Evolutionary conservation across 352 stramenopile species (phyloP), one percentile per base, ranked within the genome.

Genomic region (Pythium sp.): DNA sequence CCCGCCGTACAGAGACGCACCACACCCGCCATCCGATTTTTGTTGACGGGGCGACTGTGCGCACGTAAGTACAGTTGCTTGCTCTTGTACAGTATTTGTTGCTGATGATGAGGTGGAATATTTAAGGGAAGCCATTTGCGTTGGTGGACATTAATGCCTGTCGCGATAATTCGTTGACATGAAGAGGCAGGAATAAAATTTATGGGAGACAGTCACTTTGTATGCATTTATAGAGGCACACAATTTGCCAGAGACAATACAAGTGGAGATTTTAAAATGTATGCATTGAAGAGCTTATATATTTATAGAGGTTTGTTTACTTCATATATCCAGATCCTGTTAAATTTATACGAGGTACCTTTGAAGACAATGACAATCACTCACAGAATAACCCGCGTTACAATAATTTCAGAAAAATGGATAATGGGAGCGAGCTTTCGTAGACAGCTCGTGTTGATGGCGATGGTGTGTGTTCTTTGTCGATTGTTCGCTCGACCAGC

Each of bases 391-490:
- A 51, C 43, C 18, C 43, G 18, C 15, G 15, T 15, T n/a, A n/a
- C 41, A 22, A 22, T 7, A 51, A 51, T 58, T 58, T 32, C 53
- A 36, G 26, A 32, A 57, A 58, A 38, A 38, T 58, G 53, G 22
- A 38, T 36, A 24, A 38, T 36, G 53, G 53, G 24, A 58, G 53
- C 51, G n/a, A 38, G 26, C 24, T 46, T 20, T 46, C 12, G 38
- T 46, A 20, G 26, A 49, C 18, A 51, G 43, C 43, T 51, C 43
- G 22, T 51, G 14, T 6, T 49, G 41, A 32, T 32, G 7, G 34
- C 34, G 24, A 41, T 58, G 53, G 53, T 26, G 26, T 58, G 53
- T 58, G 53, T 58, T 58, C 6, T 12, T 22, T 58, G 53, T 32
- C n/a, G 14, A 32, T 38, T 32, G 26, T 11, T 28, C 26, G 14